A percentile compares a stretch with the other conserved stretches of the same genome.
Conservation (phyloP, 177 flowering plant species). For the Vitis hybrid region DNA sequence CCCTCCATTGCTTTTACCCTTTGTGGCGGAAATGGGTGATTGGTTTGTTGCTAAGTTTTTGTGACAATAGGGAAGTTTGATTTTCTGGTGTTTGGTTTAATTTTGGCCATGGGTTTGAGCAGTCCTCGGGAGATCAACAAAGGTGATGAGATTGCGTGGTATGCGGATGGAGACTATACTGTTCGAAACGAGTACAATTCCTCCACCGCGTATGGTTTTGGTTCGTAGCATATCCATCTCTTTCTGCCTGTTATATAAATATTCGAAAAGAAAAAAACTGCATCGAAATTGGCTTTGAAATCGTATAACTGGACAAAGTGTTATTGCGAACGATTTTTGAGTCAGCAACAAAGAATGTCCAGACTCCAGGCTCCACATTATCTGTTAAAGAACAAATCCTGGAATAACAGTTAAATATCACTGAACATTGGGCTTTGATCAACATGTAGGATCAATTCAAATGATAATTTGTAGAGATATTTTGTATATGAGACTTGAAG, state of each 20-base stretch:
- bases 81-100: background rate
- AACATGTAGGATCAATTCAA: too few relatives aligned
- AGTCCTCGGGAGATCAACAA: constrained; percentile 69
- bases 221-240: constrained; percentile 29
- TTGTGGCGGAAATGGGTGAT: background rate
- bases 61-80: background rate
- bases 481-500: too few relatives aligned
- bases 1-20: background rate
- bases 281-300: too few relatives aligned
- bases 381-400: too few relatives aligned
- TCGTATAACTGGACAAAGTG: too few relatives aligned
- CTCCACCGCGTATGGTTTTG: constrained; percentile 62
- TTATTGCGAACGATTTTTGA: too few relatives aligned
- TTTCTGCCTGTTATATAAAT: background rate
- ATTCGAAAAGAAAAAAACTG: too few relatives aligned
- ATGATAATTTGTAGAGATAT: too few relatives aligned
- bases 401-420: too few relatives aligned
- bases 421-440: too few relatives aligned
- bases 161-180: constrained; percentile 76
- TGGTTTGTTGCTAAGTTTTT: background rate
- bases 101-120: constrained; percentile 9
- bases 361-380: too few relatives aligned
- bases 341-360: too few relatives aligned
- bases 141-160: constrained; percentile 88
- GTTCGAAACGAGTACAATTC: constrained; percentile 73